Evolutionary conservation across 169 alveolate species (phyloP).

Genomic region (Babesia gibsoni): DNA sequence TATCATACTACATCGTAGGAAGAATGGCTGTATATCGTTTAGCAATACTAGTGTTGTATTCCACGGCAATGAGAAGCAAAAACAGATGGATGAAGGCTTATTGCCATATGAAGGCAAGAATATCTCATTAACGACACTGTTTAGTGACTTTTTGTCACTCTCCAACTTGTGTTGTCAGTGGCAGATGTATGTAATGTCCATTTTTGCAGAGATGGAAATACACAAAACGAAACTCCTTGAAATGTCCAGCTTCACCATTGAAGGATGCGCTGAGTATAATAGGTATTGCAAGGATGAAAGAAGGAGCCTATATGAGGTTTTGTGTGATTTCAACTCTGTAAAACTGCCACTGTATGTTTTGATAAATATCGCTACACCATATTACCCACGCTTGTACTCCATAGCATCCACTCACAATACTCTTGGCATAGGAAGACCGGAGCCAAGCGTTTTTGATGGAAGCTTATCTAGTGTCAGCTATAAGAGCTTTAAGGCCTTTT

Average conservation of each 20-base stretch:
- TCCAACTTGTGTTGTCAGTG: constrained; percentile 45
- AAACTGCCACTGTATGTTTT: constrained; percentile 47
- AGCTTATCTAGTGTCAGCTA: background rate
- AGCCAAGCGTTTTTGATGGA: background rate
- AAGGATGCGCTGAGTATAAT: constrained; percentile 52
- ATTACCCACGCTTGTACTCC: constrained; percentile 58
- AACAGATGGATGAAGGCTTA: too few species aligned
- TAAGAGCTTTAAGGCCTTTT: constrained; percentile 10
- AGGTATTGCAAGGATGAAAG: constrained; percentile 50
- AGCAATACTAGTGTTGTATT: background rate
- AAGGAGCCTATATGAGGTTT: constrained; percentile 47
- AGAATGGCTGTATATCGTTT: background rate
- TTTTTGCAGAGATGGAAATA: constrained; percentile 22
- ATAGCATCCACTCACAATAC: constrained; percentile 37
- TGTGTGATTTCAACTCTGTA: constrained; percentile 34
- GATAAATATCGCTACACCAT: constrained; percentile 52
- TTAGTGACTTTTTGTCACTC: constrained; percentile 31
- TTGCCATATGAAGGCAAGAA: constrained; percentile 27
- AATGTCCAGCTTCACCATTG: constrained; percentile 25
- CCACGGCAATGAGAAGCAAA: background rate
- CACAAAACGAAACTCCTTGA: constrained; percentile 45
- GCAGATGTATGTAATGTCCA: constrained; percentile 56
- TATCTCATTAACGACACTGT: constrained; percentile 29
- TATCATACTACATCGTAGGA: background rate
- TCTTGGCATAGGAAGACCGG: background rate